These are phyloP conservation scores for Thamnidium elegans DNA, from an alignment of 192 early-diverging fungal genomes.

Conservation along the genomic window DNA sequence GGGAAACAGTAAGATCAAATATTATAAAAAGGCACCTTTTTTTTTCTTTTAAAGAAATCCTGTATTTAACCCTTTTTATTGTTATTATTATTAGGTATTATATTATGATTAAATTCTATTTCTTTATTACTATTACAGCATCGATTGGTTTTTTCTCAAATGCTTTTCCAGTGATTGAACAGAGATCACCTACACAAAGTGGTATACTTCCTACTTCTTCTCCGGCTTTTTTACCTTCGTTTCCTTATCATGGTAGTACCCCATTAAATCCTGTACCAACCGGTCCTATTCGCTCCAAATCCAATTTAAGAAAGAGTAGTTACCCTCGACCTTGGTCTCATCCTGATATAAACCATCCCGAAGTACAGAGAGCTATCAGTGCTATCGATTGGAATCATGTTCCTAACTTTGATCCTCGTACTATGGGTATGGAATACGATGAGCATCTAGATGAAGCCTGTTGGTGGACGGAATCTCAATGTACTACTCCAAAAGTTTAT, in stretches of 20 bases:
- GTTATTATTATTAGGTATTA: neutral
- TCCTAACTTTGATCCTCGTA: slow-evolving; percentile 23
- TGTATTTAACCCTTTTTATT: neutral
- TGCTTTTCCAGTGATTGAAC: neutral
- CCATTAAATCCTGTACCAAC: slow-evolving; percentile 20
- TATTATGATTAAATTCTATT: neutral
- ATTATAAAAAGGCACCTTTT: neutral
- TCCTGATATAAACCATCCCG: slow-evolving; percentile 32
- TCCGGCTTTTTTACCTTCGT: slow-evolving; percentile 22
- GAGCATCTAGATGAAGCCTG: slow-evolving; percentile 19
- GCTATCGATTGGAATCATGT: slow-evolving; percentile 34
- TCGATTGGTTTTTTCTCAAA: neutral
- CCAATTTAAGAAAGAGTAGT: neutral
- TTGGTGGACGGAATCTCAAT: slow-evolving; percentile 27
- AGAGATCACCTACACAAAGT: neutral
- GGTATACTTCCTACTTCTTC: slow-evolving; percentile 1
- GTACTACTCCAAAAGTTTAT: slow-evolving; percentile 22
- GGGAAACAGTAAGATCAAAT: no score
- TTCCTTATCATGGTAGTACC: slow-evolving; percentile 14
- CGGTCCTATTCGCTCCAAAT: slow-evolving; percentile 3
- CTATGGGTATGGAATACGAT: slow-evolving; percentile 21
- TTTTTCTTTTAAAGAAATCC: neutral
- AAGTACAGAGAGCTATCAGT: slow-evolving; percentile 23
- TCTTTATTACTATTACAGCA: neutral
- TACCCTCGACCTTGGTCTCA: slow-evolving; percentile 31